phyloP scores from a whole-genome alignment of 2,329 filamentous ascomycete genomes.

The Penicillium sp. region DNA sequence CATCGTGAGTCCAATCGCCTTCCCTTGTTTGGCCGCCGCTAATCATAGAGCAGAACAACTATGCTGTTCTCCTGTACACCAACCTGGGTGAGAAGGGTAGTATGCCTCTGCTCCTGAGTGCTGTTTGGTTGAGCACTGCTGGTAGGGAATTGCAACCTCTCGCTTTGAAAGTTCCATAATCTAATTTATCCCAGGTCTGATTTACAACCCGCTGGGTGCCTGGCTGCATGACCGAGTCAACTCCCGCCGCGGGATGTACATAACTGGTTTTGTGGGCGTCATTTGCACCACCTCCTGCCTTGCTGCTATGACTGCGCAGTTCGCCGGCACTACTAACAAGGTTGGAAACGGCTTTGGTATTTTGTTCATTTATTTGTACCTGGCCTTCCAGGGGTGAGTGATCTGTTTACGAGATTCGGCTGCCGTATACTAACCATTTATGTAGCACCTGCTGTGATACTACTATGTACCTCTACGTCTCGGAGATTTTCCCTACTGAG shows the following conservation, averaged over 20 bases:
- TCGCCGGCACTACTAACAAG: conserved; percentile 36
- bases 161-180: not conserved
- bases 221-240: conserved; percentile 37
- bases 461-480: conserved; percentile 45
- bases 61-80: conserved; percentile 44
- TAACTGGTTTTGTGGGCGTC: conserved; percentile 41
- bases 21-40: not conserved
- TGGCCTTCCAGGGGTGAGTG: conserved; percentile 46
- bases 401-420: not conserved
- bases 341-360: conserved; percentile 42
- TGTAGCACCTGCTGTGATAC: conserved; percentile 44
- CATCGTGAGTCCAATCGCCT: conserved; percentile 40
- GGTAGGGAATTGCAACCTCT: conserved; percentile 24
- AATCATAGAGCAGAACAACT: conserved; percentile 39
- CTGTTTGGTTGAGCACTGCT: conserved; percentile 45
- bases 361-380: conserved; percentile 43
- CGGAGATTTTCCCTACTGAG: conserved; percentile 48
- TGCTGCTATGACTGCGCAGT: conserved; percentile 37
- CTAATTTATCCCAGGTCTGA: conserved; percentile 33
- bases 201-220: conserved; percentile 35
- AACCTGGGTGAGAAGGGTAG: conserved; percentile 41
- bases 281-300: conserved; percentile 40
- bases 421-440: conserved; percentile 7
- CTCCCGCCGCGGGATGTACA: conserved; percentile 40
- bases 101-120: conserved; percentile 43